A percentile compares a stretch with the other conserved stretches of the same genome.
These are phyloP conservation scores for Trichoderma sp. DNA, from an alignment of 2,329 filamentous ascomycete genomes.

Conservation along the genomic window DNA sequence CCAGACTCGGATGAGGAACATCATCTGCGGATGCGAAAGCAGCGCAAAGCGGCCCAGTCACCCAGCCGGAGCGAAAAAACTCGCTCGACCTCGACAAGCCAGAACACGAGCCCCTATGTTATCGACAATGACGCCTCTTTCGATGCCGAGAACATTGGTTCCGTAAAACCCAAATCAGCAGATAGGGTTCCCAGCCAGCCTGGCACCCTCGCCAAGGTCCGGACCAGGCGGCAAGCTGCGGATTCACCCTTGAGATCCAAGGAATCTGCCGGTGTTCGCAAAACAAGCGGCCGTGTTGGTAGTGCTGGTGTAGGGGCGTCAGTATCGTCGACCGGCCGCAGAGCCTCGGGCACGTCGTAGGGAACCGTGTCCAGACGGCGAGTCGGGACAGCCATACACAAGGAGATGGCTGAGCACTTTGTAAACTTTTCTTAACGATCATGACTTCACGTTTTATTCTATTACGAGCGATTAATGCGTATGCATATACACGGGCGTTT, in stretches of 20 bases:
- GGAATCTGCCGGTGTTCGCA: constrained; percentile 55
- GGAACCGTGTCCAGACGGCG: constrained; percentile 23
- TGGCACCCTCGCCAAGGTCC: constrained; percentile 61
- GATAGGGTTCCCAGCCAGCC: constrained; percentile 54
- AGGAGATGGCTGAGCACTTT: constrained; percentile 15
- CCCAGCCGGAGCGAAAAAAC: constrained; percentile 59
- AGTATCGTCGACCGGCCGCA: constrained; percentile 47
- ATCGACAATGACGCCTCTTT: constrained; percentile 67
- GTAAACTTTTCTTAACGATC: constrained; percentile 37
- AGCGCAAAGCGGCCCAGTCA: constrained; percentile 62
- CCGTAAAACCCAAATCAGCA: constrained; percentile 56
- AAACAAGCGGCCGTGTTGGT: constrained; percentile 63
- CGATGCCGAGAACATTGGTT: constrained; percentile 68
- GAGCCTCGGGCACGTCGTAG: constrained; percentile 46
- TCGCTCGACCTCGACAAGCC: constrained; percentile 71
- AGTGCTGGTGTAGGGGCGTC: constrained; percentile 49
- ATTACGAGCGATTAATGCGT: constrained; percentile 41
- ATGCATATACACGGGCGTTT: constrained; percentile 47
- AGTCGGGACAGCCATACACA: background rate
- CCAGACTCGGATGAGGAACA: constrained; percentile 79
- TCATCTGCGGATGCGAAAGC: constrained; percentile 69
- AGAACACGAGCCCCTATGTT: constrained; percentile 65
- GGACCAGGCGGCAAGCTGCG: constrained; percentile 50
- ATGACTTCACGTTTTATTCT: constrained; percentile 35
- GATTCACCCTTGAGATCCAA: constrained; percentile 51